Conservation (phyloP, 257 asterid species). For the Anisodus acutangulus region DNA sequence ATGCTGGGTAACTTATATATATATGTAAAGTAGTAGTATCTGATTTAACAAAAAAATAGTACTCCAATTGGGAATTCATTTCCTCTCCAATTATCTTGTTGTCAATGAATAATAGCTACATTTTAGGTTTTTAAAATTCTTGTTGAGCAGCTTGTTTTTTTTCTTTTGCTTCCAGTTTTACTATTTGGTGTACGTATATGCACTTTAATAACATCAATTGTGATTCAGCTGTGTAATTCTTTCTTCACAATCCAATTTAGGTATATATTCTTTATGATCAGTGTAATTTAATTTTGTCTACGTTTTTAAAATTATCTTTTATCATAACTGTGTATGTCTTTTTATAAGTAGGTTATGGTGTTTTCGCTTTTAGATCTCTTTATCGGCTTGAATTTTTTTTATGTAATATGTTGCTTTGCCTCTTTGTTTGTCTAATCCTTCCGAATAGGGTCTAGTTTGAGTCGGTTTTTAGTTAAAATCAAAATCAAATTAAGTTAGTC, state of each 20-base stretch:
- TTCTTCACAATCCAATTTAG: background rate
- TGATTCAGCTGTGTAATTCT: background rate
- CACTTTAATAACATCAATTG: background rate
- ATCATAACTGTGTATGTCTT: background rate
- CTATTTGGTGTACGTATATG: background rate
- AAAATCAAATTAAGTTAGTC: too few species aligned
- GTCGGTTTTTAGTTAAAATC: too few species aligned
- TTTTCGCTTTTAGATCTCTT: background rate
- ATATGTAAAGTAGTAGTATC: too few species aligned
- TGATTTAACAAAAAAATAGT: too few species aligned
- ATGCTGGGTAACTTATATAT: too few species aligned
- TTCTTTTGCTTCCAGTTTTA: background rate
- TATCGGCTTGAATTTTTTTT: background rate
- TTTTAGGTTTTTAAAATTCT: slow-evolving; percentile 25
- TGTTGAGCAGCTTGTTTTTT: background rate
- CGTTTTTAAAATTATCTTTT: background rate
- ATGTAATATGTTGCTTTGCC: background rate
- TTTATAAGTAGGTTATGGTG: background rate
- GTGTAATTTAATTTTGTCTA: background rate
- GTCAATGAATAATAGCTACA: slow-evolving; percentile 51
- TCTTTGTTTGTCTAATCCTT: background rate
- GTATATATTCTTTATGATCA: background rate
- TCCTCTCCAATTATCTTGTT: slow-evolving; percentile 51
- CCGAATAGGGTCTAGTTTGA: background rate
- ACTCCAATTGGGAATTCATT: slow-evolving; percentile 3